Evolutionary conservation across 768 basidiomycete species (phyloP).

Genomic region (Psilocybe tampanensis): DNA sequence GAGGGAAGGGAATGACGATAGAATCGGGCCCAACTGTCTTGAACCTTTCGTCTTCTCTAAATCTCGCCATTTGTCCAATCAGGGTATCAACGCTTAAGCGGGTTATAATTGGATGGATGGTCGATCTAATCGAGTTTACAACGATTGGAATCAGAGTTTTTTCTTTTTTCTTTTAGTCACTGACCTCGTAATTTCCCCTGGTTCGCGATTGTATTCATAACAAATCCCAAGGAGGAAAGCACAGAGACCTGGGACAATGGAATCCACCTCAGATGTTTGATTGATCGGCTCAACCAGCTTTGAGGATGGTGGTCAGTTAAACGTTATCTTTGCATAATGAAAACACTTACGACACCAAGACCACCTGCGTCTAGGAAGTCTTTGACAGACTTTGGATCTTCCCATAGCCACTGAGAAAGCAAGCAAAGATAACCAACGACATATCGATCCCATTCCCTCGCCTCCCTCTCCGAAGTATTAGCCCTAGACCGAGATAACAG

Average conservation of each 20-base stretch:
- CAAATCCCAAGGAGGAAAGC: conserved; percentile 91
- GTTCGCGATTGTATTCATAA: conserved; percentile 96
- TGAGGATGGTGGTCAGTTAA: not conserved
- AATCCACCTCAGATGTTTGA: conserved; percentile 83
- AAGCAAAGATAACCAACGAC: conserved; percentile 85
- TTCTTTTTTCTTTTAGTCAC: conserved; percentile 16
- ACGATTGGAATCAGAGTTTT: conserved; percentile 1
- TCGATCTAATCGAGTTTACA: conserved; percentile 50
- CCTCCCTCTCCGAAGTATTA: conserved; percentile 68
- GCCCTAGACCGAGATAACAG: conserved; percentile 75
- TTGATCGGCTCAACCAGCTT: conserved; percentile 96
- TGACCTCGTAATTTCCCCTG: conserved; percentile 93
- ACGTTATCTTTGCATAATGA: not conserved
- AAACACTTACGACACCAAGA: conserved; percentile 81
- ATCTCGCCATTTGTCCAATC: conserved; percentile 79
- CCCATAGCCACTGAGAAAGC: conserved; percentile 95
- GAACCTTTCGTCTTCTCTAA: conserved; percentile 94
- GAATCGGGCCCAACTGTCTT: conserved; percentile 86
- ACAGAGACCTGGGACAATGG: conserved; percentile 86
- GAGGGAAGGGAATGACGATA: conserved; percentile 63
- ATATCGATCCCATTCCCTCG: conserved; percentile 88
- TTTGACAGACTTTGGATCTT: conserved; percentile 84
- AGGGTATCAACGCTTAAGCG: conserved; percentile 91
- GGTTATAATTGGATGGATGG: conserved; percentile 87
- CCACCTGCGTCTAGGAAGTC: conserved; percentile 92